Evolutionary conservation across 2,329 filamentous ascomycete species (phyloP), one percentile per base, ranked within the genome.

Genomic region (Verticillium longisporum): DNA sequence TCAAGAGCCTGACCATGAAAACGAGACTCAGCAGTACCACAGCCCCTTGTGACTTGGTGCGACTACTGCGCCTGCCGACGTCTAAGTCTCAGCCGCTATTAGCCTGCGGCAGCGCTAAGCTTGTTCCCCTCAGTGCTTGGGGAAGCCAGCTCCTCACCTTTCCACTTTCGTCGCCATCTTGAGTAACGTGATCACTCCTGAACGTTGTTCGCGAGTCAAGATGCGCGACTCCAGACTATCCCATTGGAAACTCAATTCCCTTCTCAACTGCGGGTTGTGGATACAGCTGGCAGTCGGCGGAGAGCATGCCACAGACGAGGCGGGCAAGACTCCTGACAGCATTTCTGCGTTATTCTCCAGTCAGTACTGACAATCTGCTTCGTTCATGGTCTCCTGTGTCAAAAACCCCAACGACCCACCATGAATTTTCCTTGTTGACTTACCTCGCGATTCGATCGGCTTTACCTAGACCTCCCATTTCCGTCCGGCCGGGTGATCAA

Each of bases 261-360:
- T 66, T 63, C 64, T 70, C 67, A 32, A 26, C 26, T 26, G 26
- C 26, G 26, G 26, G 67, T 69, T 67, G 62, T 63, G 38, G 38
- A 1, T 18, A n/a, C 26, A 26, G 26, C 26, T 45, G 7, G 6
- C 15, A 45, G 38, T 2, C 6, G 13, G 38, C 15, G 4, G 38
- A 15, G 13, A 15, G 15, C 15, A 15, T 9, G 15, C 6, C 13
- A 45, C 15, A 45, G 38, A 45, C n/a, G 15, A 21, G 38, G 6
- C 15, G 18, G 38, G 13, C 15, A 6, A 15, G n/a, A n/a, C n/a
- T n/a, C 26, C 26, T 26, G 26, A 26, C 26, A 26, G 26, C 26
- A 26, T 26, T 26, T 26, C 26, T 26, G 26, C 26, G 26, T 26
- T n/a, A n/a, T 26, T 26, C 26, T 26, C 26, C 26, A 3, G 26